Evolutionary conservation across 2,329 filamentous ascomycete species (phyloP).

Genomic region (Sclerotinia borealis): DNA sequence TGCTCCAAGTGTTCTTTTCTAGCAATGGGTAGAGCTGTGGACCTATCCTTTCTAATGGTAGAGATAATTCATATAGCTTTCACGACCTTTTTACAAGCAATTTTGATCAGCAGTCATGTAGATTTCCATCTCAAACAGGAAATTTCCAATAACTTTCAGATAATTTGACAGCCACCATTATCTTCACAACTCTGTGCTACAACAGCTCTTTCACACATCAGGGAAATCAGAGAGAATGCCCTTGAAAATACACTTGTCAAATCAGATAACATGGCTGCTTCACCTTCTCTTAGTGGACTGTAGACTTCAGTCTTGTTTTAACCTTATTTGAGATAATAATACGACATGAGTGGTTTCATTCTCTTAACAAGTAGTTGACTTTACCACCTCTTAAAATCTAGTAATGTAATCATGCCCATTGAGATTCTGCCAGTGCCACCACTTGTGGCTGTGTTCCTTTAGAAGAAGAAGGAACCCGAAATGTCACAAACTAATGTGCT

Average conservation of each 20-base stretch:
- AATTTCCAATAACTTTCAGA: neutral
- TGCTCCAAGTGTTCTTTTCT: neutral
- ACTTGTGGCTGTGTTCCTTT: neutral
- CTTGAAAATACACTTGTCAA: neutral
- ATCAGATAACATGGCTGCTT: no score
- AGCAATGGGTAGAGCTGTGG: neutral
- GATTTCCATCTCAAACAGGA: neutral
- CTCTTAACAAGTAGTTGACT: neutral
- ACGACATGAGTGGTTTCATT: neutral
- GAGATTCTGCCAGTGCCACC: neutral
- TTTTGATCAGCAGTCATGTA: neutral
- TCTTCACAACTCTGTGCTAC: no score
- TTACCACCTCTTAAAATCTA: neutral
- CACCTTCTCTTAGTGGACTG: no score
- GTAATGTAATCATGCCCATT: neutral
- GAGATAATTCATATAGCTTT: no score
- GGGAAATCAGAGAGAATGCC: no score
- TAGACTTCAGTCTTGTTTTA: neutral
- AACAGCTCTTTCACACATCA: no score
- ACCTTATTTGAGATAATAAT: neutral
- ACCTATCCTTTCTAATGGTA: neutral
- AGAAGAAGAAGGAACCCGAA: neutral
- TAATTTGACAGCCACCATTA: no score
- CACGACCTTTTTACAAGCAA: neutral
- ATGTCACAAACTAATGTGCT: neutral